These are phyloP conservation scores for Oryza meyeriana DNA, from an alignment of 176 grass and related monocot genomes.

Conservation along the genomic window DNA sequence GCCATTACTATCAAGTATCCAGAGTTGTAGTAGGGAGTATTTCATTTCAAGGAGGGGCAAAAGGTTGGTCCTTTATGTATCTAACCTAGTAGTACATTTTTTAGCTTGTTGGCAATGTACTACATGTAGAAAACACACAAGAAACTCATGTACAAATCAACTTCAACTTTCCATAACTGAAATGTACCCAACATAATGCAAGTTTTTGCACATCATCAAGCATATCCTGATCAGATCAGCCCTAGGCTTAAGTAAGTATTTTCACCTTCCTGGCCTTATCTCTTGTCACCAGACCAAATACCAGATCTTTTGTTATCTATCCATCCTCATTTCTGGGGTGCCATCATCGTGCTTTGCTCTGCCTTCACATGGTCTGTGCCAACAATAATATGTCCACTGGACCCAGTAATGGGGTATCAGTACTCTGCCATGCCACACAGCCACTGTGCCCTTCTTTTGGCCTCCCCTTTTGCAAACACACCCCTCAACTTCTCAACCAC, in stretches of 20 bases:
- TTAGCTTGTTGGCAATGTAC: not conserved
- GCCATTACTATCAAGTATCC: not conserved
- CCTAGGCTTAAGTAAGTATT: not conserved
- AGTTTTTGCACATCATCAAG: not conserved
- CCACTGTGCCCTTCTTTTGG: not conserved
- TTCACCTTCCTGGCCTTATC: conserved; percentile 23
- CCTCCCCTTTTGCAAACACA: not conserved
- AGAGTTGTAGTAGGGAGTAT: not conserved
- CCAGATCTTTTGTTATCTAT: not conserved
- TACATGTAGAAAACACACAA: not conserved
- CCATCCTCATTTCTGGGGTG: not conserved
- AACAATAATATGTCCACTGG: conserved; percentile 38
- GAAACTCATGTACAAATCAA: not conserved
- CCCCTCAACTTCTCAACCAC: not conserved
- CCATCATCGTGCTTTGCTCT: conserved; percentile 30
- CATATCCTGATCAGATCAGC: not conserved
- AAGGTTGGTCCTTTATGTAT: not conserved
- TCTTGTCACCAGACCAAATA: not conserved
- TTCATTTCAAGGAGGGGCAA: not conserved
- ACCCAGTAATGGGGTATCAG: conserved; percentile 34
- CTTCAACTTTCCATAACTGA: not conserved
- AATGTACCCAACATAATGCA: not conserved
- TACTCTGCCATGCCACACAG: not conserved
- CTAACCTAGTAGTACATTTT: not conserved
- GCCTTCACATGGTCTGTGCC: conserved; percentile 39